These are phyloP conservation scores for Evansstolkia leycettana DNA, from an alignment of 495 filamentous ascomycete species.

Conservation along the genomic window DNA sequence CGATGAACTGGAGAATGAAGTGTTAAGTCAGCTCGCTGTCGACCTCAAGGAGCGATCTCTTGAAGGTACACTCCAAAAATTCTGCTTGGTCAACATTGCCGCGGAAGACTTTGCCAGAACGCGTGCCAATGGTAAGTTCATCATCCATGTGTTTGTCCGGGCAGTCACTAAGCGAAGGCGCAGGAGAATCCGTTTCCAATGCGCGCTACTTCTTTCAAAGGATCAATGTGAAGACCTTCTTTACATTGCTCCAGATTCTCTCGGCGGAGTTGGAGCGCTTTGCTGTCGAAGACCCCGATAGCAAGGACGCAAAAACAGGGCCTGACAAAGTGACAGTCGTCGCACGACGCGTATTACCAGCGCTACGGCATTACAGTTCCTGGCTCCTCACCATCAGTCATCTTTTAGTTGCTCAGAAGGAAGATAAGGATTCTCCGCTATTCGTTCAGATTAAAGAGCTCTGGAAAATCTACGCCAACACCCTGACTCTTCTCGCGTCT, in stretches of 20 bases:
- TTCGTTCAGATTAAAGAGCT: constrained; percentile 49
- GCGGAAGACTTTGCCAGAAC: constrained; percentile 60
- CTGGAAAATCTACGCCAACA: constrained; percentile 61
- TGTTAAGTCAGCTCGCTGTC: constrained; percentile 61
- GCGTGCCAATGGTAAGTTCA: constrained; percentile 46
- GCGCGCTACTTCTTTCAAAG: constrained; percentile 63
- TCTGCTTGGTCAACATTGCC: constrained; percentile 75
- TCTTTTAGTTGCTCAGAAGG: constrained; percentile 37
- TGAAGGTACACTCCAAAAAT: constrained; percentile 58
- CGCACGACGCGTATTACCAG: constrained; percentile 53
- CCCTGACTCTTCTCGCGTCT: constrained; percentile 49
- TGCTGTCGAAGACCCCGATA: constrained; percentile 33
- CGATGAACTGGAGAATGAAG: constrained; percentile 76
- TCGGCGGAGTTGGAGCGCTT: constrained; percentile 51
- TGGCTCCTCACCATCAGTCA: constrained; percentile 50
- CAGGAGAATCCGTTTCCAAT: constrained; percentile 30
- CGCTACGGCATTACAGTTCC: constrained; percentile 59
- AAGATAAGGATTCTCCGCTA: constrained; percentile 44
- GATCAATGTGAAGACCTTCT: constrained; percentile 73
- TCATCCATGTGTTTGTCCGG: constrained; percentile 1
- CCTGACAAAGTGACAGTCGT: constrained; percentile 48
- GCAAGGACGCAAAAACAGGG: constrained; percentile 22
- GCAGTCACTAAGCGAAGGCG: constrained; percentile 11
- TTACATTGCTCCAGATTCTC: constrained; percentile 62
- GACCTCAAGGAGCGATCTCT: constrained; percentile 58